These are phyloP conservation scores for Diaporthe sp. DNA, from an alignment of 2,329 filamentous ascomycete species.

Conservation along the genomic window DNA sequence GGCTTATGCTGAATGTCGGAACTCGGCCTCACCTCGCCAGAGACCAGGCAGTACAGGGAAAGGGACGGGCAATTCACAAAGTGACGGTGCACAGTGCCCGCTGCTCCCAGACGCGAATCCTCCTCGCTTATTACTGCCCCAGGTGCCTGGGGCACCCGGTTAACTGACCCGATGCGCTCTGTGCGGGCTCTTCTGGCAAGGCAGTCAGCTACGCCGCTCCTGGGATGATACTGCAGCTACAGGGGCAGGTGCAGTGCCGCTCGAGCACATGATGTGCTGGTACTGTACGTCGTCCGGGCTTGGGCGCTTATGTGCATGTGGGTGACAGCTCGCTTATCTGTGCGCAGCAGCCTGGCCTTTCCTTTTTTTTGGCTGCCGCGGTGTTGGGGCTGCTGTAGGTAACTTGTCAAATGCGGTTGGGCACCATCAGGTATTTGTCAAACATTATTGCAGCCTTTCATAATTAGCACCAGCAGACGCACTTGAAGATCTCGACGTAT, in stretches of 20 bases:
- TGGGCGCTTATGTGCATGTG: conserved; percentile 3
- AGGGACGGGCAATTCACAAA: neutral
- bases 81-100: neutral
- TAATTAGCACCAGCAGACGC: neutral
- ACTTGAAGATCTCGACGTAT: neutral
- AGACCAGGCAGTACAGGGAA: neutral
- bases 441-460: neutral
- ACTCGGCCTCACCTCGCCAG: neutral
- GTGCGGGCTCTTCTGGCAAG: neutral
- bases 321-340: conserved; percentile 22
- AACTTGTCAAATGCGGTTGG: neutral
- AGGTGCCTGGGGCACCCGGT: neutral
- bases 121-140: neutral
- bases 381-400: no score
- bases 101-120: neutral
- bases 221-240: neutral
- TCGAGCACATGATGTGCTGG: conserved; percentile 10
- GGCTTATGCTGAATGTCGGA: neutral
- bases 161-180: neutral
- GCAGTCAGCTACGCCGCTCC: neutral
- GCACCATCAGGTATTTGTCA: neutral
- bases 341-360: no score
- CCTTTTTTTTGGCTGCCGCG: neutral
- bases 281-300: neutral
- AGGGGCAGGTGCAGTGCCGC: conserved; percentile 12